These are phyloP conservation scores for Coniochaeta sp. DNA, from an alignment of 2,329 filamentous ascomycete genomes.

Conservation along the genomic window DNA sequence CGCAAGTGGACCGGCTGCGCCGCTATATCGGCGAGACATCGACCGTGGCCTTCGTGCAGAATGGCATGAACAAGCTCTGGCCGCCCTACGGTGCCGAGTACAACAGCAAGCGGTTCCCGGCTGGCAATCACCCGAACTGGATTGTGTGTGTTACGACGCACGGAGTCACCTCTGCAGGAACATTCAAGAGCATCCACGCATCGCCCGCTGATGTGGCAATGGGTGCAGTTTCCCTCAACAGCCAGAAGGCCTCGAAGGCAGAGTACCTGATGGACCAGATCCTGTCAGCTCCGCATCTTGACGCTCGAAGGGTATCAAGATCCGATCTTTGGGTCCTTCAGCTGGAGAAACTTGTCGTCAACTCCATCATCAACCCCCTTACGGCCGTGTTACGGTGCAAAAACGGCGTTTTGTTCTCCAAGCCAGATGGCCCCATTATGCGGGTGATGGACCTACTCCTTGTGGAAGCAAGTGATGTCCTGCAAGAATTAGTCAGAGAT, in stretches of 20 bases:
- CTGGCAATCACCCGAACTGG: slow-evolving; percentile 53
- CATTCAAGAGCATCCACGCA: slow-evolving; percentile 46
- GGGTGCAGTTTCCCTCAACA: slow-evolving; percentile 35
- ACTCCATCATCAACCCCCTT: slow-evolving; percentile 77
- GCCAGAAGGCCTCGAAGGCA: slow-evolving; percentile 4
- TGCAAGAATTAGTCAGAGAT: slow-evolving; percentile 60
- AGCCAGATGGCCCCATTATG: slow-evolving; percentile 40
- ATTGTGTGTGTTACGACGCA: slow-evolving; percentile 59
- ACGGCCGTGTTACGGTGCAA: slow-evolving; percentile 69
- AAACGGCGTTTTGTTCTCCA: slow-evolving; percentile 70
- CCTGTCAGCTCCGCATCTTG: slow-evolving; percentile 33
- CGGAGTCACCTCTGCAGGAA: slow-evolving; percentile 42
- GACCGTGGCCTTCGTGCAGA: slow-evolving; percentile 80
- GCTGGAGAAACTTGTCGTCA: slow-evolving; percentile 79
- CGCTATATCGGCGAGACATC: slow-evolving; percentile 55
- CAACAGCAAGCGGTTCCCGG: slow-evolving; percentile 29
- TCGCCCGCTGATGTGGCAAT: slow-evolving; percentile 40
- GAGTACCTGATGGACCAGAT: slow-evolving; percentile 36
- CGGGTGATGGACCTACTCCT: slow-evolving; percentile 63
- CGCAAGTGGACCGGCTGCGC: slow-evolving; percentile 50
- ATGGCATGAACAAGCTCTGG: slow-evolving; percentile 71
- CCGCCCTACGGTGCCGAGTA: slow-evolving; percentile 42
- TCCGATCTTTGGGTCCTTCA: slow-evolving; percentile 53
- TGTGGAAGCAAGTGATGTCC: slow-evolving; percentile 66
- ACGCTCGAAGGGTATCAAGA: slow-evolving; percentile 29